These are phyloP conservation scores for Neurospora cerealis DNA, from an alignment of 495 filamentous ascomycete species.

Conservation along the genomic window DNA sequence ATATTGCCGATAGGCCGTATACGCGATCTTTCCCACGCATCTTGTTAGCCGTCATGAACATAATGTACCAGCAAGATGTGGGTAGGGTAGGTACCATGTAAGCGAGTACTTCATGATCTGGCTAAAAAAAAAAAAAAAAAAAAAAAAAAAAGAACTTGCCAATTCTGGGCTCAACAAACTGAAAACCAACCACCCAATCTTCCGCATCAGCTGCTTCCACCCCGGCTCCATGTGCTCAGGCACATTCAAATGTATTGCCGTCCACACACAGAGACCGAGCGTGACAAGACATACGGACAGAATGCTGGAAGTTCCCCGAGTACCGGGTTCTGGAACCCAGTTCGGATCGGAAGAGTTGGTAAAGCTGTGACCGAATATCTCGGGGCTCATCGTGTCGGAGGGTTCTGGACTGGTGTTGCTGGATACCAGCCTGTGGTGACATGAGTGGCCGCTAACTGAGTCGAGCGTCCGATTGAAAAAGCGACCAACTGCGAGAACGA, in stretches of 20 bases:
- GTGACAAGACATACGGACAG: neutral
- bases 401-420: too few relatives aligned
- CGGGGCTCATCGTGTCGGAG: neutral
- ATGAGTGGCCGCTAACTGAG: too few relatives aligned
- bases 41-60: too few relatives aligned
- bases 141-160: neutral
- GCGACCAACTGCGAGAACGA: too few relatives aligned
- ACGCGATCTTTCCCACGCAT: neutral
- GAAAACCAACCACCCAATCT: neutral
- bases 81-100: too few relatives aligned
- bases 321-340: neutral
- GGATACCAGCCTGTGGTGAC: too few relatives aligned
- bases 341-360: neutral
- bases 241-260: neutral
- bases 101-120: too few relatives aligned
- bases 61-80: too few relatives aligned
- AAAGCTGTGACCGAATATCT: neutral
- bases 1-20: neutral
- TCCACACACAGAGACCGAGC: neutral
- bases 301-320: neutral
- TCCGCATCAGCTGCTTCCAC: neutral
- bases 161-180: neutral
- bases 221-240: neutral
- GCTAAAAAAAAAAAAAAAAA: neutral
- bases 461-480: too few relatives aligned